These are phyloP conservation scores for Phytophthora tubulina DNA, from an alignment of 352 stramenopile species.

Conservation along the genomic window DNA sequence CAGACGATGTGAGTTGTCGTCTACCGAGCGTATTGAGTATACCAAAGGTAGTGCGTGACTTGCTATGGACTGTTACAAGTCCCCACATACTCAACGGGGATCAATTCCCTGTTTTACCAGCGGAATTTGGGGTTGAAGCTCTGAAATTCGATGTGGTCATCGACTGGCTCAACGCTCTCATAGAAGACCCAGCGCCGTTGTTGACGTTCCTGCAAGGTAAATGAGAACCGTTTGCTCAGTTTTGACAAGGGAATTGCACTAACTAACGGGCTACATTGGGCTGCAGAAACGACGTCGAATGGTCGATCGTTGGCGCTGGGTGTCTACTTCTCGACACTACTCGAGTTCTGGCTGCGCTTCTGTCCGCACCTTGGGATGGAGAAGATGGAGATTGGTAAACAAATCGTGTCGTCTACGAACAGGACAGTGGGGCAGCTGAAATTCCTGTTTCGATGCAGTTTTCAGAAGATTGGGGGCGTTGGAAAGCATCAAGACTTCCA, in stretches of 20 bases:
- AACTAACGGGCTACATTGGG: not conserved
- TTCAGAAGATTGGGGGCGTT: conserved; percentile 20
- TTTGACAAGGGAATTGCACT: not conserved
- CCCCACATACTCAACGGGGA: conserved; percentile 60
- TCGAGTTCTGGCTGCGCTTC: conserved; percentile 76
- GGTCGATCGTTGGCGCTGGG: conserved; percentile 59
- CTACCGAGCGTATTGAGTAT: conserved; percentile 22
- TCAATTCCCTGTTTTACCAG: conserved; percentile 59
- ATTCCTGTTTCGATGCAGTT: conserved; percentile 69
- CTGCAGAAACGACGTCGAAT: conserved; percentile 49
- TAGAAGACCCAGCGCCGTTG: conserved; percentile 54
- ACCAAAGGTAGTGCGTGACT: conserved; percentile 73
- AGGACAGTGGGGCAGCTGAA: conserved; percentile 82
- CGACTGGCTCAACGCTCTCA: conserved; percentile 58
- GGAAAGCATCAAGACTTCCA: conserved; percentile 54
- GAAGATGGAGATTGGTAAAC: conserved; percentile 61
- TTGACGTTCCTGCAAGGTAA: conserved; percentile 64
- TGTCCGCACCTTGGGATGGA: conserved; percentile 55
- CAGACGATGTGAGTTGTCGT: conserved; percentile 9
- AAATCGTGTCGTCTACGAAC: conserved; percentile 70
- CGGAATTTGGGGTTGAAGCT: conserved; percentile 41
- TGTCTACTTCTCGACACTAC: conserved; percentile 75
- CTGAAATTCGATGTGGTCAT: conserved; percentile 42
- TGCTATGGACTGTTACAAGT: conserved; percentile 71
- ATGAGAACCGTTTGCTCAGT: not conserved